A percentile compares a stretch with the other conserved stretches of the same genome.
Conservation (phyloP, 306 rosid genomes). For the Ochetophila trinervis region DNA sequence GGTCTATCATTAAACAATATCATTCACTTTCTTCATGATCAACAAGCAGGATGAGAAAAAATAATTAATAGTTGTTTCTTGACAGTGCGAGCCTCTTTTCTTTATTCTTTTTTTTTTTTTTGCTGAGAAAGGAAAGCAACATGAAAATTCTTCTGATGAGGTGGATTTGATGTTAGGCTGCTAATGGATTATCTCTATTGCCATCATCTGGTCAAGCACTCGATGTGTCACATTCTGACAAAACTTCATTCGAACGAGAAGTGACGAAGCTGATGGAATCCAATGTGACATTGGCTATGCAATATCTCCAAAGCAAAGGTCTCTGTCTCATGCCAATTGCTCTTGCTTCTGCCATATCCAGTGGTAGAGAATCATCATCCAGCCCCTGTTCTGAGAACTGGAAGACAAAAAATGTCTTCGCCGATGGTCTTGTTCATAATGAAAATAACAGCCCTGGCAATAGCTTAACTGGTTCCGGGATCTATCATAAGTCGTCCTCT, state of each 20-base stretch:
- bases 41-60: neutral
- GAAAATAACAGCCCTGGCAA: slow-evolving; percentile 17
- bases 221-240: slow-evolving; percentile 10
- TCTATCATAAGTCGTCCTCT: neutral
- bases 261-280: slow-evolving; percentile 28
- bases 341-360: slow-evolving; percentile 28
- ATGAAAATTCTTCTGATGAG: neutral
- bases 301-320: slow-evolving; percentile 28
- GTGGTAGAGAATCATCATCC: slow-evolving; percentile 6
- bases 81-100: no score
- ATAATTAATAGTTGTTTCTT: neutral
- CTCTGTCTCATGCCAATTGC: slow-evolving; percentile 24
- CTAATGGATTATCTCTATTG: slow-evolving; percentile 1
- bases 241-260: slow-evolving; percentile 24
- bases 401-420: slow-evolving; percentile 4
- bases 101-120: no score
- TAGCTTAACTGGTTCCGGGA: neutral
- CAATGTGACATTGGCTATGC: slow-evolving; percentile 26
- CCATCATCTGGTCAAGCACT: slow-evolving; percentile 14
- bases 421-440: neutral
- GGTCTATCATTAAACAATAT: no score
- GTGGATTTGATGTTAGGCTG: slow-evolving; percentile 6
- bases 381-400: neutral
- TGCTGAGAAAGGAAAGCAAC: no score
- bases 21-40: neutral